These are phyloP conservation scores for Penicillium crystallinum DNA, from an alignment of 495 filamentous ascomycete species.

Conservation along the genomic window DNA sequence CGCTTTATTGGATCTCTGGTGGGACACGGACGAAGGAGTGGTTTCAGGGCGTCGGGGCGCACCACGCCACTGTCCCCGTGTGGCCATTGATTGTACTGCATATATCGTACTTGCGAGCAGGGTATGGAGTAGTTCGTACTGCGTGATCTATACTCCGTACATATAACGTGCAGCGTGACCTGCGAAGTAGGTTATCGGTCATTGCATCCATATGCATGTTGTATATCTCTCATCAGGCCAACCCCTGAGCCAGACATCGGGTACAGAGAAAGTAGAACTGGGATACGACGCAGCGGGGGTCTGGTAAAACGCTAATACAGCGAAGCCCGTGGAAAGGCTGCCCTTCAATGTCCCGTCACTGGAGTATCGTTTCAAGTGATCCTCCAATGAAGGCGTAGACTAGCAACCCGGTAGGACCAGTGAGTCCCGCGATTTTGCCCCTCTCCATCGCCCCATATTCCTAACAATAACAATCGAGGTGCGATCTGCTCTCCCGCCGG, in stretches of 20 bases:
- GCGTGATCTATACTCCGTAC: no score
- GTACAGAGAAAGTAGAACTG: no score
- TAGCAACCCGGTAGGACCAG: neutral
- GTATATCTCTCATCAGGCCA: neutral
- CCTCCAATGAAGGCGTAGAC: neutral
- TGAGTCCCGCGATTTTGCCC: slow-evolving; percentile 8
- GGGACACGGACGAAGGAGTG: slow-evolving; percentile 8
- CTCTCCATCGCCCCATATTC: slow-evolving; percentile 3
- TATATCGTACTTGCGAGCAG: neutral
- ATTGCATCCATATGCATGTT: neutral
- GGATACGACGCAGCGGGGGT: neutral
- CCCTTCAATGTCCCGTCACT: neutral
- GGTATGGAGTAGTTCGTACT: neutral
- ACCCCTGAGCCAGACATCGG: neutral
- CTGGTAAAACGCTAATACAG: neutral
- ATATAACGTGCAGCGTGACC: neutral
- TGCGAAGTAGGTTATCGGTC: neutral
- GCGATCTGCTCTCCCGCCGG: neutral
- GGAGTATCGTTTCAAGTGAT: neutral
- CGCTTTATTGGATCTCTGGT: slow-evolving; percentile 11
- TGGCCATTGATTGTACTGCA: neutral
- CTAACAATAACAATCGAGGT: slow-evolving; percentile 3
- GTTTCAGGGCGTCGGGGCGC: neutral
- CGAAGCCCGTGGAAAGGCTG: neutral
- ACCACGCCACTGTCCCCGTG: neutral